Conservation (phyloP, 2,329 filamentous ascomycete genomes). For the Epichloe baconii region DNA sequence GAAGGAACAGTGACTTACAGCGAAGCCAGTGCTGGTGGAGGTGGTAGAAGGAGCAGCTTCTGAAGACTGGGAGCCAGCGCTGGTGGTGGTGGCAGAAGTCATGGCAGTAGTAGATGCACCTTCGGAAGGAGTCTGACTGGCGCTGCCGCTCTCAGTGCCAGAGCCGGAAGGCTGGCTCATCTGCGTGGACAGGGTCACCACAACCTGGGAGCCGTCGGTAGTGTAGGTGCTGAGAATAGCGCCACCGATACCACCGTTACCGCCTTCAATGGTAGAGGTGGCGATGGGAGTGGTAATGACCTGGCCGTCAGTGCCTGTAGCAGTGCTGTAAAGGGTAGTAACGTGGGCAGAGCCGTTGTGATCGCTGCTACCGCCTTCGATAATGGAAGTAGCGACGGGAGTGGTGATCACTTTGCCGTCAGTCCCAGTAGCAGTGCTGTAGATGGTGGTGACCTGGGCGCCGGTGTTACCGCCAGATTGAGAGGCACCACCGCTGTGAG, state of each 20-base stretch:
- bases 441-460: constrained; percentile 19
- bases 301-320: constrained; percentile 19
- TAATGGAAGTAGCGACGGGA: constrained; percentile 24
- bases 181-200: constrained; percentile 17
- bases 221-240: constrained; percentile 13
- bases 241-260: constrained; percentile 8
- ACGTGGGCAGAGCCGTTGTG: constrained; percentile 7
- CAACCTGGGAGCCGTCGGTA: constrained; percentile 10
- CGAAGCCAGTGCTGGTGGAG: constrained; percentile 11
- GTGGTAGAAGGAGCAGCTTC: not conserved
- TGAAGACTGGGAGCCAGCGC: not conserved
- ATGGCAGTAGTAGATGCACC: constrained; percentile 6
- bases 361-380: constrained; percentile 11
- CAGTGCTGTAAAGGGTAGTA: constrained; percentile 25
- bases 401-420: constrained; percentile 20
- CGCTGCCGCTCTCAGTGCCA: constrained; percentile 9
- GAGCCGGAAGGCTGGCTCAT: constrained; percentile 9
- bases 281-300: constrained; percentile 22
- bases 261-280: constrained; percentile 20
- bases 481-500: constrained; percentile 1
- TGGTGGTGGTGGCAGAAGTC: not conserved
- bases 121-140: constrained; percentile 7
- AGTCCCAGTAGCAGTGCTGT: constrained; percentile 21
- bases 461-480: not conserved
- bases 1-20: constrained; percentile 15